Evolutionary conservation across 371 early-diverging fungal species (phyloP).

Genomic region (Lichtheimia corymbifera): DNA sequence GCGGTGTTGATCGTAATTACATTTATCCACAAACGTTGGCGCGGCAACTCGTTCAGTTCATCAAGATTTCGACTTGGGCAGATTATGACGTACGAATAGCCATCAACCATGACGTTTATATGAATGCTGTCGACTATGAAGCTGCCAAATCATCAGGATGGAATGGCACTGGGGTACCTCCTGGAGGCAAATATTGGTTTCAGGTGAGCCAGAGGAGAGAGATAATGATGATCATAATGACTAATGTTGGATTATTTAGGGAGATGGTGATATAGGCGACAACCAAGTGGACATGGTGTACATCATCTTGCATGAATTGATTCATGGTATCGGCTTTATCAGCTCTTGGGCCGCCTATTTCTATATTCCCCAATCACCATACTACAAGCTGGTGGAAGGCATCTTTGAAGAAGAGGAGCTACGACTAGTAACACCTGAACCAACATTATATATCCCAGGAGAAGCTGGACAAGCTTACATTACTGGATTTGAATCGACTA

Average conservation of each 20-base stretch:
- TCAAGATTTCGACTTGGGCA: conserved; percentile 35
- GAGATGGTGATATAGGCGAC: conserved; percentile 24
- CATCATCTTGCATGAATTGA: conserved; percentile 44
- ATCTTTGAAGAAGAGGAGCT: conserved; percentile 36
- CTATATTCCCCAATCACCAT: conserved; percentile 34
- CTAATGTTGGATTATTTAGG: conserved; percentile 13
- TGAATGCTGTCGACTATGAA: conserved; percentile 30
- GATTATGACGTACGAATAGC: conserved; percentile 41
- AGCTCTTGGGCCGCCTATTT: conserved; percentile 57
- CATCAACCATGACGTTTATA: conserved; percentile 47
- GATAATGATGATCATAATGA: neutral
- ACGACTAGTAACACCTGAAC: conserved; percentile 36
- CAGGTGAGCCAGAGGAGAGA: conserved; percentile 18
- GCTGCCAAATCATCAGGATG: conserved; percentile 24
- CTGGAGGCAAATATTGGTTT: conserved; percentile 46
- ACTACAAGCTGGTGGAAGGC: conserved; percentile 34
- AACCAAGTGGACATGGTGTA: conserved; percentile 45
- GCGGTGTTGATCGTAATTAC: conserved; percentile 45
- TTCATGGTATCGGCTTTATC: conserved; percentile 46
- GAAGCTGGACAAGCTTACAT: conserved; percentile 43
- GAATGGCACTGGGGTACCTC: conserved; percentile 39
- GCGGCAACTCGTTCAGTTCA: conserved; percentile 43
- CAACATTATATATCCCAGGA: conserved; percentile 34
- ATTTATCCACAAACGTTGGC: conserved; percentile 52
- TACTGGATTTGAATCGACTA: conserved; percentile 49